A percentile compares a stretch with the other conserved stretches of the same genome.
These are phyloP conservation scores for Pythium aquatile DNA, from an alignment of 352 stramenopile genomes.

Conservation along the genomic window DNA sequence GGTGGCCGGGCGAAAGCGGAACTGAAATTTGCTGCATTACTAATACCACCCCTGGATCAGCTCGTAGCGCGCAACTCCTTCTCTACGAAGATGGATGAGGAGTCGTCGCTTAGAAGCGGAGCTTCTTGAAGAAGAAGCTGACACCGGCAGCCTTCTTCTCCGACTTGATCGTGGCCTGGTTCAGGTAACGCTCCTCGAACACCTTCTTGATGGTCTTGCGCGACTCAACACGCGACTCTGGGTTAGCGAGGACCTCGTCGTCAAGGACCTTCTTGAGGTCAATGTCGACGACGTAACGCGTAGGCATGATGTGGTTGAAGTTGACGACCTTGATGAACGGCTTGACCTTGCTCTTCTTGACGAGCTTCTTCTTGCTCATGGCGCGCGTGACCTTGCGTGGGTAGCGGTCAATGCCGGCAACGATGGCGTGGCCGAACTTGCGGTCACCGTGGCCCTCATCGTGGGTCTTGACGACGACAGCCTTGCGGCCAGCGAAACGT, in stretches of 20 bases:
- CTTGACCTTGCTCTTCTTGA: slow-evolving; percentile 98
- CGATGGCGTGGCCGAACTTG: slow-evolving; percentile 97
- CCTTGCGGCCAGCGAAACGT: slow-evolving; percentile 98
- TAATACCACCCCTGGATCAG: slow-evolving; percentile 32
- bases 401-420: slow-evolving; percentile 95
- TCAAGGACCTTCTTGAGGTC: slow-evolving; percentile 99
- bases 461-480: slow-evolving; percentile 98
- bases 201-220: slow-evolving; percentile 99
- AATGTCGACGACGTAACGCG: slow-evolving; percentile 98
- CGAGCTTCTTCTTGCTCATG: slow-evolving; percentile 97
- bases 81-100: slow-evolving; percentile 15
- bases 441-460: slow-evolving; percentile 96
- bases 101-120: slow-evolving; percentile 94
- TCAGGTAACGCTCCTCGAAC: slow-evolving; percentile 96
- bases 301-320: slow-evolving; percentile 99
- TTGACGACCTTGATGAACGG: slow-evolving; percentile 99
- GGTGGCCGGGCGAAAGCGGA: slow-evolving; percentile 26
- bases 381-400: slow-evolving; percentile 96
- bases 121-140: slow-evolving; percentile 99
- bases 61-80: slow-evolving; percentile 25
- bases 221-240: slow-evolving; percentile 87
- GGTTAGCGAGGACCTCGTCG: slow-evolving; percentile 84
- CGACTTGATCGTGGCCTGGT: slow-evolving; percentile 95
- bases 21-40: slow-evolving; percentile 38
- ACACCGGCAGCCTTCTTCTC: slow-evolving; percentile 98